These are phyloP conservation scores for Chrysanthemum lavandulifolium DNA, from an alignment of 129 eudicot species.

Conservation along the genomic window DNA sequence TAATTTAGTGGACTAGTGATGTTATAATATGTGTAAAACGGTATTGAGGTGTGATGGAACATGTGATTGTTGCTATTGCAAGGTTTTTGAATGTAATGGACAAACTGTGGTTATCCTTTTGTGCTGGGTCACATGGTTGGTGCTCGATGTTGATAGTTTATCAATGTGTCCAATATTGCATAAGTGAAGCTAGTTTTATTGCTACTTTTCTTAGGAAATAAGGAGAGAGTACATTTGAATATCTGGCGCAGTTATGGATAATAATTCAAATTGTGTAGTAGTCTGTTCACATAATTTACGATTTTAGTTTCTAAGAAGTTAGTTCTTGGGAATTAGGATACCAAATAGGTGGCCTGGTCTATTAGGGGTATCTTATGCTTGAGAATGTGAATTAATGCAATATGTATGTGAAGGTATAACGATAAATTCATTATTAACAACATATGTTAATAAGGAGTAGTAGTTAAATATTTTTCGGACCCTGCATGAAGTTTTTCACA, in stretches of 20 bases:
- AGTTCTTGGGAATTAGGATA: too few relatives aligned
- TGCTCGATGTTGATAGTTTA: too few relatives aligned
- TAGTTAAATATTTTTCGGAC: background rate
- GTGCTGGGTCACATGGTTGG: too few relatives aligned
- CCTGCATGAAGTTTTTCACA: constrained; percentile 1
- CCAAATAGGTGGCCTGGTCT: background rate
- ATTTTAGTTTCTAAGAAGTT: too few relatives aligned
- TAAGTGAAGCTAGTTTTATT: too few relatives aligned
- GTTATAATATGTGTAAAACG: constrained; percentile 9
- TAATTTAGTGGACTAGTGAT: background rate
- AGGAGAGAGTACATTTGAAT: too few relatives aligned
- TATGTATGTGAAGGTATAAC: background rate
- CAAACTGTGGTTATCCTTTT: too few relatives aligned
- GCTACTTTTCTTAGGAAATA: too few relatives aligned
- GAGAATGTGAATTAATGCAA: background rate
- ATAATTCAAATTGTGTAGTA: too few relatives aligned
- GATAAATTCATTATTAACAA: background rate
- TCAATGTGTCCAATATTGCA: too few relatives aligned
- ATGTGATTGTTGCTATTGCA: constrained; percentile 6
- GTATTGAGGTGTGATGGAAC: background rate
- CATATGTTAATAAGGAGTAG: background rate
- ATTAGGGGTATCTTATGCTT: background rate
- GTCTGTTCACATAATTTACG: too few relatives aligned
- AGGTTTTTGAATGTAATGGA: background rate
- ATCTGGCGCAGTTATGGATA: too few relatives aligned